Evolutionary conservation across 2,329 filamentous ascomycete species (phyloP).

Genomic region (Colletotrichum sp.): DNA sequence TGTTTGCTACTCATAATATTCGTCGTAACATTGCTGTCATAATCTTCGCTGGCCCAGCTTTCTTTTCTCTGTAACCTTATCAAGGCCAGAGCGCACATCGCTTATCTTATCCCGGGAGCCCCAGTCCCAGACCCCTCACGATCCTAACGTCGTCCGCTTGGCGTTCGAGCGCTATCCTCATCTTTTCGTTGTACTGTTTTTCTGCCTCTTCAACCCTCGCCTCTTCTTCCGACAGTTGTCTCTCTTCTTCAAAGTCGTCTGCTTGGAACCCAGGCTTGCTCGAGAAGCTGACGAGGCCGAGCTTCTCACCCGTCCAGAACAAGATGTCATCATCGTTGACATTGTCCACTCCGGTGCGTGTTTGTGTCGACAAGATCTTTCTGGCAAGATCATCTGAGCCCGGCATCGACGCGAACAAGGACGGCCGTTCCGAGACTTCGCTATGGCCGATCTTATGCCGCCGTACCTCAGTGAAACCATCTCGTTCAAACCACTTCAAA

Average conservation of each 20-base stretch:
- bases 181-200: slow-evolving; percentile 68
- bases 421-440: slow-evolving; percentile 49
- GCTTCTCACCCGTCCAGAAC: slow-evolving; percentile 86
- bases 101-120: background rate
- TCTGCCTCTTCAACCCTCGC: slow-evolving; percentile 59
- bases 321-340: slow-evolving; percentile 72
- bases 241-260: slow-evolving; percentile 56
- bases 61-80: background rate
- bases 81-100: background rate
- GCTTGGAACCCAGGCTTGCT: slow-evolving; percentile 51
- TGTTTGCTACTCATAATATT: background rate
- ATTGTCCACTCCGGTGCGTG: slow-evolving; percentile 28
- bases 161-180: slow-evolving; percentile 76
- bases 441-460: slow-evolving; percentile 61
- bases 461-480: slow-evolving; percentile 70
- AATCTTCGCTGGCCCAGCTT: background rate
- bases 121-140: slow-evolving; percentile 66
- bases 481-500: slow-evolving; percentile 89
- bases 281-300: slow-evolving; percentile 75
- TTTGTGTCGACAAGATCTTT: slow-evolving; percentile 73
- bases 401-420: slow-evolving; percentile 57
- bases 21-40: background rate
- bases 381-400: slow-evolving; percentile 76
- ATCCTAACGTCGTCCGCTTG: slow-evolving; percentile 83
- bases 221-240: slow-evolving; percentile 49